Conservation (phyloP, 345 rosid species). For the Bruguiera sexangula region DNA sequence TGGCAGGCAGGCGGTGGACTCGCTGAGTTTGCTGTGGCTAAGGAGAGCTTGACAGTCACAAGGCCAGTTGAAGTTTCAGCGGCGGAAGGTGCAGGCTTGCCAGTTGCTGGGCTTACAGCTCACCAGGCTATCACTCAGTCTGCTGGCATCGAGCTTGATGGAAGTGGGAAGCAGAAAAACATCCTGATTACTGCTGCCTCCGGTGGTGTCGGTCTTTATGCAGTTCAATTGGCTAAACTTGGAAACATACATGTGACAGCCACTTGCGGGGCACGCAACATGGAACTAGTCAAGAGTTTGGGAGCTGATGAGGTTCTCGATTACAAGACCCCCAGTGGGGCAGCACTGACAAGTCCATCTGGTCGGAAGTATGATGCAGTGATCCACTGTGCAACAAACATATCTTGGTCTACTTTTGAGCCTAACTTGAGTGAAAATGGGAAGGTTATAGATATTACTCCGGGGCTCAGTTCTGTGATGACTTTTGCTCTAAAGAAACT, state of each 20-base stretch:
- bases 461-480: slow-evolving; percentile 10
- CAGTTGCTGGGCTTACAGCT: slow-evolving; percentile 25
- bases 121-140: slow-evolving; percentile 18
- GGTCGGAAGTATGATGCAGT: slow-evolving; percentile 30
- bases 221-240: slow-evolving; percentile 31
- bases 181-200: slow-evolving; percentile 33
- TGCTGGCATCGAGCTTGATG: slow-evolving; percentile 23
- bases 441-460: slow-evolving; percentile 30
- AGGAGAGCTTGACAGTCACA: slow-evolving; percentile 18
- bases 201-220: slow-evolving; percentile 33
- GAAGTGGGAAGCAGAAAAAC: slow-evolving; percentile 21
- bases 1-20: slow-evolving; percentile 25
- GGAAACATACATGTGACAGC: slow-evolving; percentile 30
- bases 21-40: slow-evolving; percentile 24
- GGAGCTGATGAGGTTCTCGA: slow-evolving; percentile 34
- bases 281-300: slow-evolving; percentile 26
- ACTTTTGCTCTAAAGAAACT: slow-evolving; percentile 22
- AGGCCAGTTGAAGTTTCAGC: slow-evolving; percentile 28
- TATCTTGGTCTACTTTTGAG: slow-evolving; percentile 26
- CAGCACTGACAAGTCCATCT: slow-evolving; percentile 28
- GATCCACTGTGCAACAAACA: slow-evolving; percentile 23
- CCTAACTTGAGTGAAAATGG: slow-evolving; percentile 27
- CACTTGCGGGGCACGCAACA: slow-evolving; percentile 33
- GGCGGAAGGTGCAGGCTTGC: slow-evolving; percentile 21
- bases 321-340: slow-evolving; percentile 27